These are phyloP conservation scores for Mycena alexandri DNA, from an alignment of 768 basidiomycete genomes.

Conservation along the genomic window DNA sequence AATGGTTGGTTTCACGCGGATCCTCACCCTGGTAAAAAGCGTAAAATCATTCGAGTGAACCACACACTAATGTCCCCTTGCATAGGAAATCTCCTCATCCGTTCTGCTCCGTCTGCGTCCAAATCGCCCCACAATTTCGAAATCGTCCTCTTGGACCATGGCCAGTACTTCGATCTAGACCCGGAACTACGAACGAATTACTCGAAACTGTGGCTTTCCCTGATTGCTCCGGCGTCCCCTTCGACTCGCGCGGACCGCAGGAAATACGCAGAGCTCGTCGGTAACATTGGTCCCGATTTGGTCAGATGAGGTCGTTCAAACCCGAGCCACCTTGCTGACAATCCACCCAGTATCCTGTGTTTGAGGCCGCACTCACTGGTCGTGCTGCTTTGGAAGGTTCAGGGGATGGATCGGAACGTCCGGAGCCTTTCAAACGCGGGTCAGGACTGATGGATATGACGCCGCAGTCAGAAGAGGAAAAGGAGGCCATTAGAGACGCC, in stretches of 20 bases:
- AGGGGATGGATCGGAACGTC: constrained; percentile 54
- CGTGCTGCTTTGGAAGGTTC: constrained; percentile 80
- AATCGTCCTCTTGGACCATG: constrained; percentile 94
- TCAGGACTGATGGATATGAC: constrained; percentile 82
- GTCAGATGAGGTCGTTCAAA: constrained; percentile 55
- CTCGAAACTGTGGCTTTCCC: constrained; percentile 89
- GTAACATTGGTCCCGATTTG: constrained; percentile 89
- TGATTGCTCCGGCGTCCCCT: constrained; percentile 81
- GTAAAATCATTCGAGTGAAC: not conserved
- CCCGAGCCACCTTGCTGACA: constrained; percentile 12
- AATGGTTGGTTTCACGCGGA: constrained; percentile 86
- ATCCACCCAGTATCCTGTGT: constrained; percentile 82
- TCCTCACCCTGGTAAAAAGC: constrained; percentile 80
- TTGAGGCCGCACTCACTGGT: constrained; percentile 95
- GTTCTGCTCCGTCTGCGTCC: constrained; percentile 72
- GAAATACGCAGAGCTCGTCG: constrained; percentile 91
- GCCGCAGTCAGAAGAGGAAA: constrained; percentile 80
- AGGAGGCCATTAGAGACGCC: constrained; percentile 85
- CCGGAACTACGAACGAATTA: constrained; percentile 84
- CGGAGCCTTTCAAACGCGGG: constrained; percentile 66
- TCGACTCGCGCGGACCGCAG: constrained; percentile 75
- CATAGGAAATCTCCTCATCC: constrained; percentile 90
- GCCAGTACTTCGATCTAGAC: constrained; percentile 93
- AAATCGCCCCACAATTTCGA: constrained; percentile 95
- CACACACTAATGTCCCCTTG: constrained; percentile 15